A percentile compares a stretch with the other conserved stretches of the same genome.
Conservation (phyloP, 768 basidiomycete genomes). For the Gymnopilus dilepis region DNA sequence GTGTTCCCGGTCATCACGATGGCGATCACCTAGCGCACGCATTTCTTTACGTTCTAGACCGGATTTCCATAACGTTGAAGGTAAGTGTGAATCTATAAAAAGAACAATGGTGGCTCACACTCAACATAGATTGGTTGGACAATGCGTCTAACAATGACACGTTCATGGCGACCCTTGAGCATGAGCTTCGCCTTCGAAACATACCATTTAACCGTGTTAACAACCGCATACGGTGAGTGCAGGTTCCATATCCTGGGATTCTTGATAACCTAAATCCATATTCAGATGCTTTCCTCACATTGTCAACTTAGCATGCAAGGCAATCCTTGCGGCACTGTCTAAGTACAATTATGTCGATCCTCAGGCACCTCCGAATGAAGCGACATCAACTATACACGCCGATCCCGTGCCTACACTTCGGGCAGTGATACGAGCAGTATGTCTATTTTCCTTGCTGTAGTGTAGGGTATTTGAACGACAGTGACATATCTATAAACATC, state of each 20-base stretch:
- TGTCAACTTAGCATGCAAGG: constrained; percentile 38
- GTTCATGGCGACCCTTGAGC: constrained; percentile 30
- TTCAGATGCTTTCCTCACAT: constrained; percentile 38
- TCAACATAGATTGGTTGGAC: constrained; percentile 41
- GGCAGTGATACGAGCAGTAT: constrained; percentile 28
- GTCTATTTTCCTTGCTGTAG: constrained; percentile 10
- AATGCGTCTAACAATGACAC: constrained; percentile 42
- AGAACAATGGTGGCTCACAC: background rate
- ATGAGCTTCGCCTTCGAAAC: constrained; percentile 19
- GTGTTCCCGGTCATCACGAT: constrained; percentile 40
- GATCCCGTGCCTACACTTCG: constrained; percentile 30
- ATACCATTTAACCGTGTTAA: constrained; percentile 29
- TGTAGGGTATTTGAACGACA: too few species aligned
- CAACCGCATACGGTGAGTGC: constrained; percentile 30
- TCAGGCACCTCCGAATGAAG: background rate
- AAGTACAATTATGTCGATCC: constrained; percentile 7
- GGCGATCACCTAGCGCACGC: constrained; percentile 42
- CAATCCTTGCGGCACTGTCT: constrained; percentile 32
- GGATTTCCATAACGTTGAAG: constrained; percentile 30
- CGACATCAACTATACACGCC: constrained; percentile 1
- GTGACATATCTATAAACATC: too few species aligned
- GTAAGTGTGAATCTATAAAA: constrained; percentile 20
- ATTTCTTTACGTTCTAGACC: constrained; percentile 37
- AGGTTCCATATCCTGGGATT: background rate
- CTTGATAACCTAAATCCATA: background rate